Base-by-base conservation (phyloP, 2,329 filamentous ascomycete species). In the Aspergillus carbonarius region DNA sequence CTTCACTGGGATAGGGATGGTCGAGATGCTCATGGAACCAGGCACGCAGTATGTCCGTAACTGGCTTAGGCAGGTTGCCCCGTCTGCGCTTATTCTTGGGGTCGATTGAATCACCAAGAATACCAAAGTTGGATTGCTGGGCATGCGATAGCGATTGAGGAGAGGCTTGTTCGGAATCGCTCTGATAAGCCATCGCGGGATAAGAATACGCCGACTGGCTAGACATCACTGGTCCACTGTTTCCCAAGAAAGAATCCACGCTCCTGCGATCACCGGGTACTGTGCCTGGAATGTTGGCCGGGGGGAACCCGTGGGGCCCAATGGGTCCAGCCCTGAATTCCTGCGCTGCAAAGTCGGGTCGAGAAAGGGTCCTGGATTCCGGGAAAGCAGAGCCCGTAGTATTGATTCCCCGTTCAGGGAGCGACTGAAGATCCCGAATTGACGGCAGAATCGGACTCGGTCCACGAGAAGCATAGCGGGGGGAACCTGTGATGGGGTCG, bases 31-130 rank as follows among this genome's bases (percentile, higher is more conserved):
- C 82, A 53, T 87, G 76, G 64, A 96, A 93, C 92, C 92, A 96
- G 0, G 85, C 80, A 55, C 90, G 85, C 40, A 96, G 80, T 64
- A 90, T 88, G 70, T 93, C 90, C 0, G 92, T 96, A 0, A 91
- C 91, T 55, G 92, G 89, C 71, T 96, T 96, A n/a, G 92, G 92
- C 3, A 96, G 81, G 69, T 96, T 96, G 1, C 92, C 92, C 39
- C 92, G 83, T 54, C 92, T 82, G 72, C 81, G 79, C 67, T 83
- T 83, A 35, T 72, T 75, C 61, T 74, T 76, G 9, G 74, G 66
- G 55, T 78, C 76, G 25, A 70, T 66, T 17, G 69, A 58, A 35
- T 76, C 74, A 0, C 74, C 72, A 58, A 77, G 66, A 15, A 75
- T 70, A 9, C 74, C 74, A 47, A 76, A 76, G 54, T 74, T 76